Base-by-base conservation (phyloP, 352 stramenopile genomes). In the Phytophthora colocasiae region DNA sequence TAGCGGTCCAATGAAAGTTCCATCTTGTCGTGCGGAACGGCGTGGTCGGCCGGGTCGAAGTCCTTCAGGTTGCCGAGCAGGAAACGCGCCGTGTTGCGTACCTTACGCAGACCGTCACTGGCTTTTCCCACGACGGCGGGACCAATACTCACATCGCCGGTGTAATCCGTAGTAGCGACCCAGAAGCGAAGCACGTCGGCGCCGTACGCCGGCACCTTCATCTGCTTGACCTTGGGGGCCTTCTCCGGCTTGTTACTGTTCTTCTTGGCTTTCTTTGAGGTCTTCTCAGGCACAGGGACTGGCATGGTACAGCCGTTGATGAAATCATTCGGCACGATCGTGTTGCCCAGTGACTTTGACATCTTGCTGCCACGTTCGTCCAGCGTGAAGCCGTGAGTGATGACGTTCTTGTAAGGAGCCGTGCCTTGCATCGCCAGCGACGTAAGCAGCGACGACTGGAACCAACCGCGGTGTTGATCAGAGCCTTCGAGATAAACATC, bases 351-450 rank as follows among this genome's bases (percentile, higher is more conserved):
- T 27, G 93, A 99, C 73, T 99, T 99, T 34, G 95, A 99, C 97
- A 99, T 99, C 82, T 99, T 99, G 63, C 89, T 94, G 15, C 97
- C 98, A 41, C 98, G 96, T 41, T 99, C 97, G 69, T 99, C 98
- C n/a, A 99, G 77, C 5, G 99, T 90, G 71, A 99, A 99, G 48
- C 98, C 98, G 79, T 99, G 98, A 8, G 98, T 99, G 60, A 99
- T 88, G 39, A 99, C 85, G 51, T 95, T 89, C 68, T 98, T 98
- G 89, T 98, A 99, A 24, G 98, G 97, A 4, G 90, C 83, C 1
- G 65, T 75, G 26, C 77, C 57, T 46, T 97, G 90, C 73, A 91
- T 89, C 6, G 96, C 90, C 1, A 93, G 89, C 5, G 81, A 91
- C 44, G 97, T 99, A 29, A 99, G 82, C 24, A 99, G 77, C 58